A percentile compares a stretch with the other conserved stretches of the same genome.
phyloP scores from a whole-genome alignment of 2,329 filamentous ascomycete species.

The Sporothrix protearum region DNA sequence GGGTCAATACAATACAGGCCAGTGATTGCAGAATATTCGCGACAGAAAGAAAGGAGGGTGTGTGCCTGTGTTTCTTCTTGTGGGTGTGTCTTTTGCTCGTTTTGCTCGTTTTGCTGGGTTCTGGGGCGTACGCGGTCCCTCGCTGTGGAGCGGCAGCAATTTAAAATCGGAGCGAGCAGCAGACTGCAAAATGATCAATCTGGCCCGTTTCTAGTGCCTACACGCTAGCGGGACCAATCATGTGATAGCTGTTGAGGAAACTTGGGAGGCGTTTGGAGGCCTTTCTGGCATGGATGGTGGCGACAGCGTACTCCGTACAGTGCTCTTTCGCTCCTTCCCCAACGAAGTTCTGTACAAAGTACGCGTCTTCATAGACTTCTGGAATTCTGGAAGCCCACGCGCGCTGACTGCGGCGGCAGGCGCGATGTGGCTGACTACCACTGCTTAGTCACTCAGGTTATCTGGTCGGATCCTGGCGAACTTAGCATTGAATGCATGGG shows the following conservation, averaged over 20 bases:
- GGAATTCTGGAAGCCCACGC: background rate
- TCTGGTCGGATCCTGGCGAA: background rate
- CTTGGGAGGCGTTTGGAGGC: background rate
- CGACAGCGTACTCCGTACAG: background rate
- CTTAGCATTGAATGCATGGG: too few relatives aligned
- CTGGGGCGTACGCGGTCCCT: constrained; percentile 5
- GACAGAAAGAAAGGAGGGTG: constrained; percentile 16
- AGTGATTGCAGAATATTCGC: constrained; percentile 18
- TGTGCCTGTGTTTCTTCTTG: background rate
- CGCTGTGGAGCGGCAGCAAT: constrained; percentile 11
- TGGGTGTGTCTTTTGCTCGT: background rate
- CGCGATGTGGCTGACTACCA: constrained; percentile 15
- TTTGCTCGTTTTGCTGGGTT: background rate
- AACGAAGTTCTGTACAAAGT: too few relatives aligned
- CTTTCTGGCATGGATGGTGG: constrained; percentile 1
- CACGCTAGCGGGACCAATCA: constrained; percentile 18
- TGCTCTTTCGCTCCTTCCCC: background rate
- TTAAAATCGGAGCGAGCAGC: constrained; percentile 1
- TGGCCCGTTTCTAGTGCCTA: constrained; percentile 25
- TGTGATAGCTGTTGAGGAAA: constrained; percentile 1
- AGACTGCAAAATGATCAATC: constrained; percentile 23
- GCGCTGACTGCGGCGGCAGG: constrained; percentile 9
- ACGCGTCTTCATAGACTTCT: too few relatives aligned
- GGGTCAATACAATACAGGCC: constrained; percentile 5
- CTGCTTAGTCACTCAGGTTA: constrained; percentile 2